Conservation (phyloP, 768 basidiomycete species). For the Chlorophyllum brunneum region DNA sequence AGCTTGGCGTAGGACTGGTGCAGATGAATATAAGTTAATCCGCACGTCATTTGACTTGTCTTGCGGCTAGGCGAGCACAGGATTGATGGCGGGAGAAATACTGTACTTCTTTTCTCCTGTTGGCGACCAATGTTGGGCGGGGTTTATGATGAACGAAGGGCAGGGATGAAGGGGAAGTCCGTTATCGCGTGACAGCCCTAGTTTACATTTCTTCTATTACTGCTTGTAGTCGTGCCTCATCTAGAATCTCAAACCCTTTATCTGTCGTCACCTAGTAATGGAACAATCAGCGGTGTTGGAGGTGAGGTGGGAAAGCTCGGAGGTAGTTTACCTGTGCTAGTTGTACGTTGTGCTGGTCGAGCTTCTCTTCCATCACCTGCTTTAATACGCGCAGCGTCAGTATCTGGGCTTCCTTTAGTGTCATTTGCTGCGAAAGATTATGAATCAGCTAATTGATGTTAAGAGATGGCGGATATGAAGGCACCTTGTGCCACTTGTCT, state of each 20-base stretch:
- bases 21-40: background rate
- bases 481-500: constrained; percentile 93
- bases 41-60: background rate
- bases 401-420: constrained; percentile 80
- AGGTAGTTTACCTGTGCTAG: constrained; percentile 72
- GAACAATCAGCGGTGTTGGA: constrained; percentile 6
- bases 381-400: constrained; percentile 88
- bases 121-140: background rate
- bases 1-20: background rate
- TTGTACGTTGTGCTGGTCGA: constrained; percentile 98
- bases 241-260: constrained; percentile 87
- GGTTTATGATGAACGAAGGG: background rate
- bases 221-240: constrained; percentile 75
- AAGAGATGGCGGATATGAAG: background rate
- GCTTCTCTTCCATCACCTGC: constrained; percentile 99
- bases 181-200: constrained; percentile 15
- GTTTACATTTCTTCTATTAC: constrained; percentile 81
- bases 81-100: constrained; percentile 1
- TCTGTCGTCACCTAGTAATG: constrained; percentile 64
- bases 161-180: background rate
- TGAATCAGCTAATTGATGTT: constrained; percentile 1
- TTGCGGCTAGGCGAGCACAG: background rate
- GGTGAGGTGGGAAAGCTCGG: constrained; percentile 5
- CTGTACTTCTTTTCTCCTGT: background rate
- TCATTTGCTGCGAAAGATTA: constrained; percentile 71